Evolutionary conservation across 306 rosid species (phyloP).

Genomic region (Prunus mume): DNA sequence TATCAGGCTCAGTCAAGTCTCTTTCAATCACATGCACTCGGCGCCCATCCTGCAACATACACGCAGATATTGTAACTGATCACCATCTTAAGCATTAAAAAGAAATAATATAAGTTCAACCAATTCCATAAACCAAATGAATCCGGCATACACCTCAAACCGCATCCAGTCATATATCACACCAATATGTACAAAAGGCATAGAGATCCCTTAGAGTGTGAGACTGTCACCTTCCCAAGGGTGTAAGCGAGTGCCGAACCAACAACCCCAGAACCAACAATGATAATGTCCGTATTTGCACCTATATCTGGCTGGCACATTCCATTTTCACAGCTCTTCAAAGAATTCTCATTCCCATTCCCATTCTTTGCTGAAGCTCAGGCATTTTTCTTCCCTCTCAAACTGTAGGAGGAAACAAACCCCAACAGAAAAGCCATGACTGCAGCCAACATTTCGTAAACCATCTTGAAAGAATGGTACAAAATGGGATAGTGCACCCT

Average conservation of each 20-base stretch:
- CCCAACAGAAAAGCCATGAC: background rate
- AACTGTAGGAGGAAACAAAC: background rate
- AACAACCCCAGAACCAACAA: conserved; percentile 22
- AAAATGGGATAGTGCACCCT: no score
- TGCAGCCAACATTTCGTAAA: background rate
- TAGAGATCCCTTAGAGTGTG: background rate
- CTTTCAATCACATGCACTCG: conserved; percentile 53
- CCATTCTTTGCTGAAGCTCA: background rate
- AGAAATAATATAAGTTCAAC: background rate
- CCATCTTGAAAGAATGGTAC: background rate
- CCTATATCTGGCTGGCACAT: background rate
- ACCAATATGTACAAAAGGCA: background rate
- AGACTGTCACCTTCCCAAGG: conserved; percentile 15
- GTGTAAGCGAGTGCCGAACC: conserved; percentile 20
- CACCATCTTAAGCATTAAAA: background rate
- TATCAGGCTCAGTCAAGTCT: conserved; percentile 26
- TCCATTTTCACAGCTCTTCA: conserved; percentile 7
- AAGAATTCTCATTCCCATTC: background rate
- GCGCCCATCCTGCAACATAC: conserved; percentile 38
- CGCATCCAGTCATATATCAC: background rate
- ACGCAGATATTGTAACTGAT: background rate
- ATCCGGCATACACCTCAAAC: background rate
- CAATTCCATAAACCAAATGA: background rate
- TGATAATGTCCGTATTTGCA: conserved; percentile 7
- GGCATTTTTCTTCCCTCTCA: conserved; percentile 1